Percentiles rank a stretch among this genome's conserved stretches.
Conservation (phyloP, 495 filamentous ascomycete species). For the Clohesyomyces aquaticus region DNA sequence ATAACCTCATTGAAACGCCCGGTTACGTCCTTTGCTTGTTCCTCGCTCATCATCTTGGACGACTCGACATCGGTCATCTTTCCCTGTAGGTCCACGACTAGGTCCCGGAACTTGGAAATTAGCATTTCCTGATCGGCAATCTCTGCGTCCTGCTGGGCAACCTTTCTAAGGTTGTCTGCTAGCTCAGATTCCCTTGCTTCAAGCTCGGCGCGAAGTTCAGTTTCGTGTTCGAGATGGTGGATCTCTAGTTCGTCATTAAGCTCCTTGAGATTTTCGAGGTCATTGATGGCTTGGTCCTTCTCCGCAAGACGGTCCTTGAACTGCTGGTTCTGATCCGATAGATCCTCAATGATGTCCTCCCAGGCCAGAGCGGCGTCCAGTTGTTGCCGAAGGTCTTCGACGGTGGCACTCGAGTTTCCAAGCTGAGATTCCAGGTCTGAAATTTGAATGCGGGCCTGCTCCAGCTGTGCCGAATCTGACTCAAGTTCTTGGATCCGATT, state of each 20-base stretch:
- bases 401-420: slow-evolving; percentile 68
- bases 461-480: slow-evolving; percentile 74
- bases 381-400: slow-evolving; percentile 88
- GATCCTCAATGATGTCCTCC: slow-evolving; percentile 90
- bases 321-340: slow-evolving; percentile 80
- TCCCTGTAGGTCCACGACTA: slow-evolving; percentile 82
- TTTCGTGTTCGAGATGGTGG: slow-evolving; percentile 89
- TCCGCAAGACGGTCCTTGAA: slow-evolving; percentile 83
- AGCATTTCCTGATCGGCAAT: slow-evolving; percentile 91
- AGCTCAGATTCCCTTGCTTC: slow-evolving; percentile 79
- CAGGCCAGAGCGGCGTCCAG: slow-evolving; percentile 84
- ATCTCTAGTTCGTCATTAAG: slow-evolving; percentile 92
- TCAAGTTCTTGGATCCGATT: slow-evolving; percentile 78
- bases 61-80: slow-evolving; percentile 91
- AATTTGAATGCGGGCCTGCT: slow-evolving; percentile 70
- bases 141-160: slow-evolving; percentile 68
- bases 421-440: slow-evolving; percentile 71
- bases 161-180: slow-evolving; percentile 70
- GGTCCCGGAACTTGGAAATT: slow-evolving; percentile 79
- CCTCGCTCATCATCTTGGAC: slow-evolving; percentile 87
- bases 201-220: slow-evolving; percentile 91
- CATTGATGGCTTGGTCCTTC: slow-evolving; percentile 76
- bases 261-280: slow-evolving; percentile 84
- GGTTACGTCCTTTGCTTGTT: slow-evolving; percentile 83
- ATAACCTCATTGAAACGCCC: slow-evolving; percentile 88